Conservation (phyloP, 495 filamentous ascomycete genomes). For the Penicillium tannophilum region DNA sequence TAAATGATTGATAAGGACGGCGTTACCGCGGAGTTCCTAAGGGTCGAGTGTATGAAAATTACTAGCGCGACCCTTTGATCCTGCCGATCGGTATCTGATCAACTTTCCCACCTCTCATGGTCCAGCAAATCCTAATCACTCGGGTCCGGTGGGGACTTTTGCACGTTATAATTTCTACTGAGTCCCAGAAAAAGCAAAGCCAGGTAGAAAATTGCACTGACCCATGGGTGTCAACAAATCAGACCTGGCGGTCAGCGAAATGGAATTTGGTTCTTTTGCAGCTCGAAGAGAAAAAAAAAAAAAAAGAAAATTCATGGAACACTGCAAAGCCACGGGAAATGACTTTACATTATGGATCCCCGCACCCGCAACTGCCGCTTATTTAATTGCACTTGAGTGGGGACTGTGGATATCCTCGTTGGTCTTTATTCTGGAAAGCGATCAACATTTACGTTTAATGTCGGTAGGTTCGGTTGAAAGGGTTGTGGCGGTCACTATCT, state of each 20-base stretch:
- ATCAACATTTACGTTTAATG: not conserved
- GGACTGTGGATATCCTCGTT: slow-evolving; percentile 1
- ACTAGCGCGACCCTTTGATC: slow-evolving; percentile 14
- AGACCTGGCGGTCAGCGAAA: not conserved
- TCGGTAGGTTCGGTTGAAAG: too few relatives aligned
- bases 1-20: slow-evolving; percentile 24
- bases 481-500: slow-evolving; percentile 4
- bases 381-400: not conserved
- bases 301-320: not conserved
- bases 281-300: not conserved
- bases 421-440: not conserved
- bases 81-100: slow-evolving; percentile 17
- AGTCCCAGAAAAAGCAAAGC: too few relatives aligned
- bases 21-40: not conserved
- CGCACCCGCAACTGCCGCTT: slow-evolving; percentile 1
- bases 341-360: not conserved
- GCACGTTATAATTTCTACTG: too few relatives aligned
- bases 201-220: too few relatives aligned
- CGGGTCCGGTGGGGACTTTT: too few relatives aligned
- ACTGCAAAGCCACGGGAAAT: not conserved
- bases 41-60: slow-evolving; percentile 14
- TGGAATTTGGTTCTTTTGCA: not conserved
- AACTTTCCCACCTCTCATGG: not conserved
- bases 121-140: not conserved
- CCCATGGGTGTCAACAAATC: not conserved